Evolutionary conservation across 2,329 filamentous ascomycete species (phyloP), one percentile per base, ranked within the genome.

Genomic region (Polychaeton citri): DNA sequence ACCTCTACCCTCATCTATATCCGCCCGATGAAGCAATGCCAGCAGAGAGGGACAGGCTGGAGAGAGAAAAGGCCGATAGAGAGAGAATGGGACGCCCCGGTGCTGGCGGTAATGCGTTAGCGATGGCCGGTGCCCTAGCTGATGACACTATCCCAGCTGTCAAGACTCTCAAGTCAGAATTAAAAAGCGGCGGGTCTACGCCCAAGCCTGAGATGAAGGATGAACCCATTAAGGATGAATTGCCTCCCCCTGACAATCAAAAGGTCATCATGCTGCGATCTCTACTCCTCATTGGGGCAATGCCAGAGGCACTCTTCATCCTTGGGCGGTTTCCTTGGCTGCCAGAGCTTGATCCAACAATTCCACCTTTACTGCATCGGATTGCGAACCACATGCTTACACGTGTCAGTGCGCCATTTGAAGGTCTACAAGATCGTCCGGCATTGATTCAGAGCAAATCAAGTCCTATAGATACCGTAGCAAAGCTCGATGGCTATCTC

Each of bases 281-380:
- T 47, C 68, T 98, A 12, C 71, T 98, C 2, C 82, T 82, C 4
- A 90, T 95, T 39, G 90, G 92, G 28, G 88, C 90, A 19, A 69
- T 98, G 21, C 90, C 90, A 0, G 90, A 98, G 60, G 79, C 90
- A 1, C 68, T 98, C 2, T 96, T 88, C 57, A 83, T 98, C 37
- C 72, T 95, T 6, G 88, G 88, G 21, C 79, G 81, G 36, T 94
- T 94, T 49, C 84, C 86, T 10, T 98, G 90, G 87, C 71, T 98
- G 33, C 72, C 85, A 8, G 86, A 95, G 39, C 74, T 79, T 3
- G 88, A 83, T 45, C 78, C 83, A 1, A 84, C 94, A 32, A 69
- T 96, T 8, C 72, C 84, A 2, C 76, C 82, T 20, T 79, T 78
- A 37, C 72, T 96, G 34, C 82, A 93, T 58, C 84, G 92, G 21